A percentile compares a stretch with the other conserved stretches of the same genome.
Evolutionary conservation across 768 basidiomycete genomes (phyloP).

Genomic region (Phylloporus sp.): DNA sequence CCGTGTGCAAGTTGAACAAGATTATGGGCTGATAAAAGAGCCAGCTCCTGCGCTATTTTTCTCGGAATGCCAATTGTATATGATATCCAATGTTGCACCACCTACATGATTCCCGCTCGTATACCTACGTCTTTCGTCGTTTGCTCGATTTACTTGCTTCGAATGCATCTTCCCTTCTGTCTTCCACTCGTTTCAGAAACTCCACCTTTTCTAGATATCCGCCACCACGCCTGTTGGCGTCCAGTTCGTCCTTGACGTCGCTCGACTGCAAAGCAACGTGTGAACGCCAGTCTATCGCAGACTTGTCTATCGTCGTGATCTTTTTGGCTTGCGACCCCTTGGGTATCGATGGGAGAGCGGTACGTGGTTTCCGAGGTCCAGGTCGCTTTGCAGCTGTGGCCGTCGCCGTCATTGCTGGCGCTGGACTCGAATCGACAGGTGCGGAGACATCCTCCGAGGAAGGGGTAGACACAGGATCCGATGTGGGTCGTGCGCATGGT

Average conservation of each 20-base stretch:
- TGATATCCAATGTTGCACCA: neutral
- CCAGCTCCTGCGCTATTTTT: too few relatives aligned
- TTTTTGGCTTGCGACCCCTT: constrained; percentile 59
- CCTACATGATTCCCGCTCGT: neutral
- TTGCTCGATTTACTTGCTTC: constrained; percentile 55
- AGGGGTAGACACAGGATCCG: constrained; percentile 1
- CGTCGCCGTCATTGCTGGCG: neutral
- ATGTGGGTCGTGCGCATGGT: neutral
- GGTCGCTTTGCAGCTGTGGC: constrained; percentile 36
- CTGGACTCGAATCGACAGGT: neutral
- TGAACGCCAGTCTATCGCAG: constrained; percentile 78
- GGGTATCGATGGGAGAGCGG: constrained; percentile 50
- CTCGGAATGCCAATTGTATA: constrained; percentile 1
- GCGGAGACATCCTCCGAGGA: neutral
- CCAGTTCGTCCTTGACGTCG: constrained; percentile 63
- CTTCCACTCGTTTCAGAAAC: constrained; percentile 72
- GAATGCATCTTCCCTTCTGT: constrained; percentile 59
- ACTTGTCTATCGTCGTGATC: constrained; percentile 80
- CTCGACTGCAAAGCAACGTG: constrained; percentile 47
- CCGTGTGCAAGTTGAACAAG: constrained; percentile 8
- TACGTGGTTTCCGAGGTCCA: constrained; percentile 67
- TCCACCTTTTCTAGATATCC: constrained; percentile 85
- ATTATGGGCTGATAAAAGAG: neutral
- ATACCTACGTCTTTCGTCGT: constrained; percentile 33
- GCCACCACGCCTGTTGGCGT: constrained; percentile 65